These are phyloP conservation scores for Scedosporium aurantiacum DNA, from an alignment of 2,329 filamentous ascomycete species.

Conservation along the genomic window DNA sequence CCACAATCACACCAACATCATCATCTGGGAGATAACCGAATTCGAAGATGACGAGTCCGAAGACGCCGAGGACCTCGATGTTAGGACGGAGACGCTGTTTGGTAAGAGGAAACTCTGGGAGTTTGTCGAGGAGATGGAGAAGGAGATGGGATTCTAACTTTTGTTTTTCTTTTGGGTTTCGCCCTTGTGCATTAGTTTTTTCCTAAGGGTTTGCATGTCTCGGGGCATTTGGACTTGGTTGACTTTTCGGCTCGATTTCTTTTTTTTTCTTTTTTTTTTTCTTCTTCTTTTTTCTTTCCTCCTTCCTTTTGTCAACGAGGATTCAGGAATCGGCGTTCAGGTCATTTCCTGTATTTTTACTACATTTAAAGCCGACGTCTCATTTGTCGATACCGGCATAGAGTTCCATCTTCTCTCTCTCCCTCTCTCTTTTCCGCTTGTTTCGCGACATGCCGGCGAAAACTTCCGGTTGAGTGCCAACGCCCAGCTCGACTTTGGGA, in stretches of 20 bases:
- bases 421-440: neutral
- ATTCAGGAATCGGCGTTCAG: neutral
- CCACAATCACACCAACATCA: neutral
- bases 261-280: neutral
- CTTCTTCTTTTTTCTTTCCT: neutral
- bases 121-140: neutral
- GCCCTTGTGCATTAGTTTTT: slow-evolving; percentile 11
- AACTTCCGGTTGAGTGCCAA: neutral
- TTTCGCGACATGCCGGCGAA: neutral
- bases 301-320: neutral
- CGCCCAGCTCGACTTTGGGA: too few species aligned
- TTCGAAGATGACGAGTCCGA: neutral
- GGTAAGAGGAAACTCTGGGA: slow-evolving; percentile 5
- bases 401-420: neutral
- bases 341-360: neutral
- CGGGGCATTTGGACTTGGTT: neutral
- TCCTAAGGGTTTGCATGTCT: neutral
- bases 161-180: slow-evolving; percentile 12
- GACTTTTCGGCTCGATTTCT: neutral
- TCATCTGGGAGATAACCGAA: slow-evolving; percentile 5
- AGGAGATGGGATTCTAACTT: slow-evolving; percentile 1
- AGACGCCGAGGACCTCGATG: neutral
- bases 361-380: neutral
- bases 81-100: neutral
- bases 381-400: neutral